These are phyloP conservation scores for Fusarium keratoplasticum DNA, from an alignment of 2,329 filamentous ascomycete species.

Conservation along the genomic window DNA sequence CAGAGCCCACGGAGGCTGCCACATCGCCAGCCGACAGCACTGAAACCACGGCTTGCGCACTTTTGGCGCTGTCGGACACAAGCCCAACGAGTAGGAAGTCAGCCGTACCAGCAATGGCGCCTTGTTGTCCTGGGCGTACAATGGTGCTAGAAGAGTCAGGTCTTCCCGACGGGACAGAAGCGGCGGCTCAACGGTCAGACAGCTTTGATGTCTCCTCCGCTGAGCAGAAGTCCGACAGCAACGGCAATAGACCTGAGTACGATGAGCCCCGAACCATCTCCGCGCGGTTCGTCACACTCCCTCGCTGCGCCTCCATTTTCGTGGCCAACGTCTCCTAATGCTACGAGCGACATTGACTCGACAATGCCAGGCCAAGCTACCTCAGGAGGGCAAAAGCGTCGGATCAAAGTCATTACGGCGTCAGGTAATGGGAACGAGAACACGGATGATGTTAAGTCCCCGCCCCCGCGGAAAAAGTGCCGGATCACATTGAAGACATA, in stretches of 20 bases:
- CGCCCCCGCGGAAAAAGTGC: background rate
- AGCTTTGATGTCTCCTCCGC: background rate
- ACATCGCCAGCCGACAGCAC: no score
- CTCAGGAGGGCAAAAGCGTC: background rate
- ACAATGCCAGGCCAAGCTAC: background rate
- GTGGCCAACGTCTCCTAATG: background rate
- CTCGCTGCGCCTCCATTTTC: background rate
- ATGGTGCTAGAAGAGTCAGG: background rate
- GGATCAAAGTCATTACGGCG: background rate
- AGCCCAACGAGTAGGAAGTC: background rate
- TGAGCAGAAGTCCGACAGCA: background rate
- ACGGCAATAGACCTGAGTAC: no score
- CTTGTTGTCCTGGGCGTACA: background rate
- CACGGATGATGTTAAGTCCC: background rate
- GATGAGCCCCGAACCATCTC: background rate
- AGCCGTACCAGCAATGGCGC: background rate
- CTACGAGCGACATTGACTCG: background rate
- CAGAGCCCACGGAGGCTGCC: no score
- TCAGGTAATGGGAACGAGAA: background rate
- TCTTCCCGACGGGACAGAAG: no score
- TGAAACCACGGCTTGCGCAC: background rate
- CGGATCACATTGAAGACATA: background rate
- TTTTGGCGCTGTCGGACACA: background rate
- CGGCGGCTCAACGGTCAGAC: background rate
- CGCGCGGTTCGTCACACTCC: background rate